These are phyloP conservation scores for Penicillium rolfsii DNA, from an alignment of 2,329 filamentous ascomycete genomes.

Conservation along the genomic window DNA sequence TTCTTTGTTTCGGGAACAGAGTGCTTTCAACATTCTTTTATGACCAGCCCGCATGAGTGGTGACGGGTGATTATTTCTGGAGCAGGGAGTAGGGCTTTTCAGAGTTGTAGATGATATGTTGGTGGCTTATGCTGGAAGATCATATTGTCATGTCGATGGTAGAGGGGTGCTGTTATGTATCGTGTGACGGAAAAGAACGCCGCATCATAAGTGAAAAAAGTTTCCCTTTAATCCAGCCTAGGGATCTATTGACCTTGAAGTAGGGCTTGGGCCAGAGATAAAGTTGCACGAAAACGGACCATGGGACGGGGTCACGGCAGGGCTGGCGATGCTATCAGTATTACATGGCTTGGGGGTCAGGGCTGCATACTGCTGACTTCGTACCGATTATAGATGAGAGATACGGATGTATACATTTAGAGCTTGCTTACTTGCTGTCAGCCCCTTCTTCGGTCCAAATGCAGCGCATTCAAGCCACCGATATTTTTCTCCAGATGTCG, in stretches of 20 bases:
- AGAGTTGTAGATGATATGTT: conserved; percentile 22
- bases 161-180: conserved; percentile 20
- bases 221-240: not conserved
- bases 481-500: not conserved
- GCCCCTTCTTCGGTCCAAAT: conserved; percentile 28
- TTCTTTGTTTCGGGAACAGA: conserved; percentile 13
- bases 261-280: conserved; percentile 24
- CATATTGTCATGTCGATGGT: conserved; percentile 26
- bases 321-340: conserved; percentile 36
- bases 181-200: conserved; percentile 32
- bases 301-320: conserved; percentile 37
- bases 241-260: conserved; percentile 38
- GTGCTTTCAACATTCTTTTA: conserved; percentile 13
- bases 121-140: conserved; percentile 26
- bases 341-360: conserved; percentile 29
- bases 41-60: conserved; percentile 20
- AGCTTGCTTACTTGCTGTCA: conserved; percentile 12
- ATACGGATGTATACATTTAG: not conserved
- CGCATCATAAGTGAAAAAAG: conserved; percentile 12
- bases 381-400: not conserved
- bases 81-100: not conserved
- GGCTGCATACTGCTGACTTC: conserved; percentile 1
- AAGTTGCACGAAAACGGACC: conserved; percentile 35
- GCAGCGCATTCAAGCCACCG: conserved; percentile 16
- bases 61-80: conserved; percentile 10